phyloP scores from a whole-genome alignment of 805 yeast species.

The Metschnikowia borealis region DNA sequence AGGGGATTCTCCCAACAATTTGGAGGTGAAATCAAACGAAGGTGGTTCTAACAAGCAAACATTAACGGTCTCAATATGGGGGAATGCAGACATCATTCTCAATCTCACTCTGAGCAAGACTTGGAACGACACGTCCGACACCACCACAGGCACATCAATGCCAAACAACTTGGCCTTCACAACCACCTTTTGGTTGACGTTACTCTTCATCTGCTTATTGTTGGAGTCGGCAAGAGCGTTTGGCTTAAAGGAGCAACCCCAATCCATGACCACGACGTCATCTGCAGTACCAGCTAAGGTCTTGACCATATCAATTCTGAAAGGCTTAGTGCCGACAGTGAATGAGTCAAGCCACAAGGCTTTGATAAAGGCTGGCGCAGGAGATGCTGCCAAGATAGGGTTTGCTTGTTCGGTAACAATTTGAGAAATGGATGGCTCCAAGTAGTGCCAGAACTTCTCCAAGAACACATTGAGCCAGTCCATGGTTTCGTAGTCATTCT shows the following conservation, averaged over 20 bases:
- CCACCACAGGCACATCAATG: slow-evolving; percentile 69
- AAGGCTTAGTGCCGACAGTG: slow-evolving; percentile 94
- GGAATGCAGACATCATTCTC: slow-evolving; percentile 86
- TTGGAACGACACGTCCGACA: slow-evolving; percentile 74
- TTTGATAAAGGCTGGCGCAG: slow-evolving; percentile 79
- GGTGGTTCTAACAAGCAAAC: slow-evolving; percentile 85
- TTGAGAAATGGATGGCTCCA: slow-evolving; percentile 86
- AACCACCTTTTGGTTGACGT: slow-evolving; percentile 76
- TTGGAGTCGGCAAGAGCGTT: slow-evolving; percentile 81
- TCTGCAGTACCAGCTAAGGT: slow-evolving; percentile 86
- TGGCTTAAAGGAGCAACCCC: slow-evolving; percentile 93
- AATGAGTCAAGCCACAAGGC: slow-evolving; percentile 82
- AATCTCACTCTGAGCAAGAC: slow-evolving; percentile 75
- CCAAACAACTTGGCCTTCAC: slow-evolving; percentile 84
- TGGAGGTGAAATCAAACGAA: slow-evolving; percentile 76
- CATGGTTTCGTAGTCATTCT: slow-evolving; percentile 87
- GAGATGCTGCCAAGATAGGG: slow-evolving; percentile 72
- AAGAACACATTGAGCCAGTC: slow-evolving; percentile 92
- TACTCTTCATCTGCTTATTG: slow-evolving; percentile 76
- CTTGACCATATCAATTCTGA: slow-evolving; percentile 85
- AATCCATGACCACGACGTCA: slow-evolving; percentile 96
- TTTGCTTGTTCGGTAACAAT: slow-evolving; percentile 83
- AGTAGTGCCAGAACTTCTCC: slow-evolving; percentile 86
- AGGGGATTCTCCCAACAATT: slow-evolving; percentile 69
- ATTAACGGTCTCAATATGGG: slow-evolving; percentile 89